Conservation (phyloP, 148 eudicot species). For the Rhododendron williamsianum region DNA sequence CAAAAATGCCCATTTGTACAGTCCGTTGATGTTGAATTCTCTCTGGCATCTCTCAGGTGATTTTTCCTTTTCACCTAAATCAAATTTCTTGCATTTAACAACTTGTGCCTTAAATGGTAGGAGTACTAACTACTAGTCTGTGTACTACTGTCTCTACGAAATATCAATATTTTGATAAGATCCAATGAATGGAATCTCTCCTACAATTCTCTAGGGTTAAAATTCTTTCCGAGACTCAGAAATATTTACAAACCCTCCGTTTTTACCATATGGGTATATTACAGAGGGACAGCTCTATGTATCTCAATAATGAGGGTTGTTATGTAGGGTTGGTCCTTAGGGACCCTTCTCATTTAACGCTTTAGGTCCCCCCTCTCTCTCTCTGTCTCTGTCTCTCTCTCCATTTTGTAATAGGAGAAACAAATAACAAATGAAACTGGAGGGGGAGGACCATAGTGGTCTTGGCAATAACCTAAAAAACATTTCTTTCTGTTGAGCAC, state of each 20-base stretch:
- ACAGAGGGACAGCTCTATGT: not conserved
- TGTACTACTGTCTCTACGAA: not conserved
- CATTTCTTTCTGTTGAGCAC: not conserved
- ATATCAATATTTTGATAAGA: not conserved
- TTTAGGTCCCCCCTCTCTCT: not conserved
- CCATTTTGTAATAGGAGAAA: not conserved
- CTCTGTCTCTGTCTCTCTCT: not conserved
- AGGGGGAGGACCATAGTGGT: not conserved
- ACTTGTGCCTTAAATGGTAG: not conserved
- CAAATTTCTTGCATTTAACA: not conserved
- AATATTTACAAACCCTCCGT: not conserved
- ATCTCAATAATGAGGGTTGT: not conserved
- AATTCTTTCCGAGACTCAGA: not conserved
- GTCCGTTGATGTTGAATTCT: slow-evolving; percentile 3
- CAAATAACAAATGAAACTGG: not conserved
- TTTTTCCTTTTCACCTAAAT: not conserved
- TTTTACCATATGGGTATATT: not conserved
- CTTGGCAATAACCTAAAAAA: not conserved
- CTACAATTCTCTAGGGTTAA: not conserved
- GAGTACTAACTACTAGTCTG: not conserved
- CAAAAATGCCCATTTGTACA: no score
- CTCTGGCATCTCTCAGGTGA: slow-evolving; percentile 6
- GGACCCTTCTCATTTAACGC: slow-evolving; percentile 5
- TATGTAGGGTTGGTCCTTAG: not conserved
- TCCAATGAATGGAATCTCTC: not conserved